These are phyloP conservation scores for Aspergillus pseudonomiae DNA, from an alignment of 2,329 filamentous ascomycete species.

Conservation along the genomic window DNA sequence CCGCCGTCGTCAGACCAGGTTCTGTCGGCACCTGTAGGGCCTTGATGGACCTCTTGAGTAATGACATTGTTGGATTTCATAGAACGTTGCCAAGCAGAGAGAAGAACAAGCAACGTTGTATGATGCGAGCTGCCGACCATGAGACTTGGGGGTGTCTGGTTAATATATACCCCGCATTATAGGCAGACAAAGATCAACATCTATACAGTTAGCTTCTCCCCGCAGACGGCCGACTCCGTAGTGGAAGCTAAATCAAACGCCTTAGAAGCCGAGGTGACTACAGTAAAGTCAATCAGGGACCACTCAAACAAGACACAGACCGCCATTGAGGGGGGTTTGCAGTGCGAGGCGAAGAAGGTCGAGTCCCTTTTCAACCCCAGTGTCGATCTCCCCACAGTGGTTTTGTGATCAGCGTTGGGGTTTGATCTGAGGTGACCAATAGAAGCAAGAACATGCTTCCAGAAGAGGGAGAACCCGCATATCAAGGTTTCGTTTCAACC, in stretches of 20 bases:
- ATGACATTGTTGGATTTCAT: neutral
- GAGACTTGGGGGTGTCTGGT: neutral
- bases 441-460: too few relatives aligned
- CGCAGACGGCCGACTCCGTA: neutral
- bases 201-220: neutral
- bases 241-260: neutral
- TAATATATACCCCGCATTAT: neutral
- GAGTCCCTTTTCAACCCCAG: too few relatives aligned
- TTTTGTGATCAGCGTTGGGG: too few relatives aligned
- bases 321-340: neutral
- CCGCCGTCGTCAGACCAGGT: neutral
- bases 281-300: neutral
- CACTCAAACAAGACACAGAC: neutral
- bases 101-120: neutral
- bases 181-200: neutral
- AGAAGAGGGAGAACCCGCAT: too few relatives aligned
- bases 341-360: too few relatives aligned
- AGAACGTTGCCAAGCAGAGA: neutral
- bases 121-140: neutral
- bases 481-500: too few relatives aligned
- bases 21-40: neutral
- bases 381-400: too few relatives aligned
- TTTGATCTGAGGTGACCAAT: too few relatives aligned
- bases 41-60: neutral
- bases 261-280: neutral